phyloP scores from a whole-genome alignment of 257 asterid species.

The Nicotiana noctiflora region DNA sequence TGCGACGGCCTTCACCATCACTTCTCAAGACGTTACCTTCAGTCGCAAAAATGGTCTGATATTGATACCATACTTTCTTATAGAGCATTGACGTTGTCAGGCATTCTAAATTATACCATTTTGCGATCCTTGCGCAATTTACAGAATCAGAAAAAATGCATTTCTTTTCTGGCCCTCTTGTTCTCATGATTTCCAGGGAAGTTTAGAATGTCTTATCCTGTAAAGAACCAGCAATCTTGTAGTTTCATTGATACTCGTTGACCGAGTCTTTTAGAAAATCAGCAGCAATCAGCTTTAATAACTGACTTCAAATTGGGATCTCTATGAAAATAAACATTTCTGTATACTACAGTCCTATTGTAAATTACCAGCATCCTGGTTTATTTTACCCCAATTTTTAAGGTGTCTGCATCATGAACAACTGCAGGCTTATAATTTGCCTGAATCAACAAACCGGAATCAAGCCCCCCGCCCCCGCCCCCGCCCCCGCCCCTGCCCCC shows the following conservation, averaged over 20 bases:
- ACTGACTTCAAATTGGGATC: no score
- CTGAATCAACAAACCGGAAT: no score
- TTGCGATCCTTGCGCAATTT: neutral
- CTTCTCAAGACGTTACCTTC: constrained; percentile 72
- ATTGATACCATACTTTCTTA: neutral
- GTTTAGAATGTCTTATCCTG: neutral
- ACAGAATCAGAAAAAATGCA: neutral
- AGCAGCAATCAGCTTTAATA: neutral
- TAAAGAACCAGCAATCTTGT: neutral
- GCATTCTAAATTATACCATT: neutral
- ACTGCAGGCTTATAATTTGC: no score
- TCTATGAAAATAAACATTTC: no score
- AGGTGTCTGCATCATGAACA: no score
- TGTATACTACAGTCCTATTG: no score
- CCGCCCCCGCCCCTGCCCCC: no score
- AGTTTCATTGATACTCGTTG: neutral
- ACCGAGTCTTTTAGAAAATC: neutral
- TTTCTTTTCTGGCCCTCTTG: neutral
- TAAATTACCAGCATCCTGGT: no score
- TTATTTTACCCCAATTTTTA: no score
- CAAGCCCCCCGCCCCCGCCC: no score
- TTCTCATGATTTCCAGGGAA: neutral
- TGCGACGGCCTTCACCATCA: constrained; percentile 68
- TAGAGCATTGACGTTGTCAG: neutral
- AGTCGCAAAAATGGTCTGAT: constrained; percentile 37